Evolutionary conservation across 176 grass and related monocot genomes (phyloP), one percentile per base, ranked within the genome.

Genomic region (Avena atlantica): DNA sequence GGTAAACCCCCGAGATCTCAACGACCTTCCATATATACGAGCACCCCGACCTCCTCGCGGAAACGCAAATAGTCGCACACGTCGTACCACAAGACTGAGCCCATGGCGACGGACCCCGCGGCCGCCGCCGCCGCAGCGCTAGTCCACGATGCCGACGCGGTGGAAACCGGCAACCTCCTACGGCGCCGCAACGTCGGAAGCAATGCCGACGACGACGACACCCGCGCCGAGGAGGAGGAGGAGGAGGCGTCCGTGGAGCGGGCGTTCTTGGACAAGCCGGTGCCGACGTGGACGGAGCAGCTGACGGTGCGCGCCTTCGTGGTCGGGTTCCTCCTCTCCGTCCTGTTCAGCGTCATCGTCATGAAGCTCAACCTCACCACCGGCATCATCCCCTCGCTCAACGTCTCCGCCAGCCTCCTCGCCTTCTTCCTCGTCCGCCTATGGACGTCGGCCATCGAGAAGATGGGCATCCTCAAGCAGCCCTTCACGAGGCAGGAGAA

Each of bases 321-420:
- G 25, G 89, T 95, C 17, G 89, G 92, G 8, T 58, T 89, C 79
- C 8, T 88, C 42, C 85, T 97, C 23, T 68, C 89, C 44, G 20
- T 91, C 55, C 52, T 95, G 83, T 84, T 97, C 51, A 91, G 76
- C 79, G 47, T 97, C 59, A 95, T 93, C 75, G 87, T 94, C 5
- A 97, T 97, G 93, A 97, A 97, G 91, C 86, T 97, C 24, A 87
- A 80, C 88, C 95, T 97, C 61, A 95, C 95, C 51, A 95, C 93
- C 15, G 93, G 95, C 63, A 90, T 97, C 87, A 90, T 93, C 85
- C 95, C 93, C 3, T 97, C 91, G 56, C 91, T 97, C 79, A 97
- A 97, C 84, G 91, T 93, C 75, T 90, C 90, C 0, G 90, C 94
- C 27, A 85, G 94, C 70, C 87, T 94, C 57, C 90, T 97, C 53